Conservation (phyloP, 2,329 filamentous ascomycete species). For the Saccharata proteae region DNA sequence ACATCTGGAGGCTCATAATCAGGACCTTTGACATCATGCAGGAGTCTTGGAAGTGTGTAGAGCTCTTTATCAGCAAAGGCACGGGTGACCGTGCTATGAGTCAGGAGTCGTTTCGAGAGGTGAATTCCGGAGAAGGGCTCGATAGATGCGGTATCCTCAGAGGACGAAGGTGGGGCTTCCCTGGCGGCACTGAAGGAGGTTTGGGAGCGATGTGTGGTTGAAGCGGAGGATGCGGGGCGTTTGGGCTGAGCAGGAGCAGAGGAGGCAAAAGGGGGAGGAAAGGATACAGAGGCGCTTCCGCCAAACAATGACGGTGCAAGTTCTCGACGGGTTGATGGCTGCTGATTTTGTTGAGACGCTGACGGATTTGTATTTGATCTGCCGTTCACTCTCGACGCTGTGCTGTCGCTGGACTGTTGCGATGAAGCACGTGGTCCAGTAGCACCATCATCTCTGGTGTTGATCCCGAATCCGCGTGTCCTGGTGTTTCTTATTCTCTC, state of each 20-base stretch:
- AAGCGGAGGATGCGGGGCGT: slow-evolving; percentile 12
- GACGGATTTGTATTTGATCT: too few relatives aligned
- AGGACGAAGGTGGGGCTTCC: slow-evolving; percentile 14
- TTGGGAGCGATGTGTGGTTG: slow-evolving; percentile 12
- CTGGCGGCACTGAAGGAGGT: slow-evolving; percentile 3
- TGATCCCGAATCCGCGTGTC: slow-evolving; percentile 27
- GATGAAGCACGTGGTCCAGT: slow-evolving; percentile 8
- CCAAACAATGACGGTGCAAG: too few relatives aligned
- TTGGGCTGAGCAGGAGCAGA: neutral
- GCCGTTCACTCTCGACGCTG: too few relatives aligned
- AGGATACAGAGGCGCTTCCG: neutral
- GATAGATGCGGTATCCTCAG: slow-evolving; percentile 30
- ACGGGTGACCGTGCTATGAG: slow-evolving; percentile 67
- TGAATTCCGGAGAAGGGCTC: slow-evolving; percentile 81
- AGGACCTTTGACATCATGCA: slow-evolving; percentile 71
- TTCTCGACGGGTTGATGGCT: too few relatives aligned
- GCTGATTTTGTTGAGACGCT: too few relatives aligned
- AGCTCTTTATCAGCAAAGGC: slow-evolving; percentile 67
- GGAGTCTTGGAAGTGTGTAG: slow-evolving; percentile 66
- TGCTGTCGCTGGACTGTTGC: slow-evolving; percentile 5
- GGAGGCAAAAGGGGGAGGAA: neutral
- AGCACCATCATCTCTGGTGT: too few relatives aligned
- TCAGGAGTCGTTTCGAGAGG: slow-evolving; percentile 69
- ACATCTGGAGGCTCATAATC: slow-evolving; percentile 69
- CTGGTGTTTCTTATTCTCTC: slow-evolving; percentile 30